These are phyloP conservation scores for Apiospora saccharicola DNA, from an alignment of 2,329 filamentous ascomycete genomes.

Conservation along the genomic window DNA sequence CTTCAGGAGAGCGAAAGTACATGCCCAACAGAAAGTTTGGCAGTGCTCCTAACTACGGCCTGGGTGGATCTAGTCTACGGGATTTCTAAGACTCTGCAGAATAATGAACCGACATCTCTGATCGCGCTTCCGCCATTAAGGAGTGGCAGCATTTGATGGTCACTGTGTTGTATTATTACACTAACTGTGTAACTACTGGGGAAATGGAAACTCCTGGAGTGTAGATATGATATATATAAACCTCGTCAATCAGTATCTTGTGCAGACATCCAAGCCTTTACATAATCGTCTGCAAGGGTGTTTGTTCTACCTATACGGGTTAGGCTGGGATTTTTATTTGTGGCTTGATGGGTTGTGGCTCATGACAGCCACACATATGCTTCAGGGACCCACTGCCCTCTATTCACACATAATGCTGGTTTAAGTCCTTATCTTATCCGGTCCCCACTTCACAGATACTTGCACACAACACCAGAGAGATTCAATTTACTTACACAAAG, in stretches of 20 bases:
- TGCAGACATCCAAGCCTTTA: neutral
- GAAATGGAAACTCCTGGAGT: neutral
- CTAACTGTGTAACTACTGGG: constrained; percentile 14
- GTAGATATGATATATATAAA: constrained; percentile 11
- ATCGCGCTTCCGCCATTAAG: neutral
- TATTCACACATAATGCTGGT: neutral
- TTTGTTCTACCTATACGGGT: neutral
- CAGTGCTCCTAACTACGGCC: constrained; percentile 11
- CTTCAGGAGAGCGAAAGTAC: neutral
- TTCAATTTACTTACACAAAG: constrained; percentile 6
- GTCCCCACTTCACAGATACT: constrained; percentile 6
- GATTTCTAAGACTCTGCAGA: neutral
- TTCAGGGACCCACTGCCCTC: neutral
- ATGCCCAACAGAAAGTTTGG: neutral
- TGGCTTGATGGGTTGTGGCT: neutral
- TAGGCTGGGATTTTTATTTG: neutral
- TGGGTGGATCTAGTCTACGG: neutral
- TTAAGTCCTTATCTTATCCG: constrained; percentile 4
- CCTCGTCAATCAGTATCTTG: neutral
- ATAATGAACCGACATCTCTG: neutral
- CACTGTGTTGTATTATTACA: constrained; percentile 2
- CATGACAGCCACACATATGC: neutral
- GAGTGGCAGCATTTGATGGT: neutral
- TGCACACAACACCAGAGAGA: constrained; percentile 6
- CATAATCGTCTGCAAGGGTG: neutral